phyloP scores from a whole-genome alignment of 768 basidiomycete genomes.

The Mycena galericulata region DNA sequence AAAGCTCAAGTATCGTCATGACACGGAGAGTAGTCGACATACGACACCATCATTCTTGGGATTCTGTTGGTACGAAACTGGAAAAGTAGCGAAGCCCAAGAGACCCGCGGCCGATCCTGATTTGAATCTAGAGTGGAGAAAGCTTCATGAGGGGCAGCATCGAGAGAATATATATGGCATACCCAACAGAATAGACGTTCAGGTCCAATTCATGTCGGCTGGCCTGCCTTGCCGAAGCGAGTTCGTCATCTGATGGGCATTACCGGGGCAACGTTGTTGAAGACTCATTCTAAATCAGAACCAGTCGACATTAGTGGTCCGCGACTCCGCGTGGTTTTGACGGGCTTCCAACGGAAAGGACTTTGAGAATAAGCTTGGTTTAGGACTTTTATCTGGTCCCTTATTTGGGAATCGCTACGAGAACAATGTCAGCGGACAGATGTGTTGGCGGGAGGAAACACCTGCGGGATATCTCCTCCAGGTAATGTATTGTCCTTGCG shows the following conservation, averaged over 20 bases:
- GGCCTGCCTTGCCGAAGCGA: slow-evolving; percentile 55
- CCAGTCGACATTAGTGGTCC: slow-evolving; percentile 60
- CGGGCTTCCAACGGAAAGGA: slow-evolving; percentile 56
- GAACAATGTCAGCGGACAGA: background rate
- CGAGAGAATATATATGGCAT: slow-evolving; percentile 19
- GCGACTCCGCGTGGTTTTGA: slow-evolving; percentile 55
- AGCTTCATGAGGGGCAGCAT: background rate
- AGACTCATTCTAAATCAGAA: too few relatives aligned
- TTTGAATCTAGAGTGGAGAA: slow-evolving; percentile 43
- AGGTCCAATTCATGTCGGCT: slow-evolving; percentile 48
- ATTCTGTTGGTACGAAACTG: slow-evolving; percentile 49
- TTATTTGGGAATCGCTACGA: slow-evolving; percentile 54
- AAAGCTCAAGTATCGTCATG: background rate
- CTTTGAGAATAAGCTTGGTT: slow-evolving; percentile 55
- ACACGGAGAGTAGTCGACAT: background rate
- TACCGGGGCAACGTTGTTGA: slow-evolving; percentile 52
- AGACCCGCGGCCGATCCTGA: slow-evolving; percentile 40
- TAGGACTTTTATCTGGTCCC: slow-evolving; percentile 54
- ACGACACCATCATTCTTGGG: slow-evolving; percentile 60
- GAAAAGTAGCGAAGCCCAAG: slow-evolving; percentile 65
- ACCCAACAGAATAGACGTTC: slow-evolving; percentile 67
- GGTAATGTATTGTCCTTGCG: slow-evolving; percentile 42
- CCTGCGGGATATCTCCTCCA: slow-evolving; percentile 59
- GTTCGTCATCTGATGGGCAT: slow-evolving; percentile 60
- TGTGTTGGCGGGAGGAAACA: background rate